These are phyloP conservation scores for Mycena citricolor DNA, from an alignment of 1,284 basidiomycete genomes.

Conservation along the genomic window DNA sequence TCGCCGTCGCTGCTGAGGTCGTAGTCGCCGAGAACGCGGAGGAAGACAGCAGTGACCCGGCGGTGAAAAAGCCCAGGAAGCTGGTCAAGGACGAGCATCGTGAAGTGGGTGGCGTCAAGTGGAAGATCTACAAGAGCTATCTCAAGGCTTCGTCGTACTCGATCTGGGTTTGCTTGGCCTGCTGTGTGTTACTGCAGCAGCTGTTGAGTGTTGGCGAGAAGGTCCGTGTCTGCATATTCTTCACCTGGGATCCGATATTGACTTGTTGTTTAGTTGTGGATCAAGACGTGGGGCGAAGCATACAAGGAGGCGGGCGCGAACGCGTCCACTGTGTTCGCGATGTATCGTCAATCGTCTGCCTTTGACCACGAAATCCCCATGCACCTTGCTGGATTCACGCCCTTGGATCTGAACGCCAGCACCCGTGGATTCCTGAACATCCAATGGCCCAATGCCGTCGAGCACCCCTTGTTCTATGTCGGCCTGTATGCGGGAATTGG, in stretches of 20 bases:
- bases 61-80: conserved; percentile 55
- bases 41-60: neutral
- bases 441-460: conserved; percentile 40
- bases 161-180: conserved; percentile 53
- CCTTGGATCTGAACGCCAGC: conserved; percentile 27
- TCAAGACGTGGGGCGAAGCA: conserved; percentile 60
- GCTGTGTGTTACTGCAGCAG: conserved; percentile 51
- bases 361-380: conserved; percentile 39
- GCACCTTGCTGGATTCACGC: conserved; percentile 32
- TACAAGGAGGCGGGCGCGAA: conserved; percentile 36
- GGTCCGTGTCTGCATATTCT: conserved; percentile 68
- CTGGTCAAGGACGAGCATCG: conserved; percentile 70
- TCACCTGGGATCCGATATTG: neutral
- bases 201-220: conserved; percentile 57
- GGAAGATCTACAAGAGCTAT: conserved; percentile 77
- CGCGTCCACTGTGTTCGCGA: conserved; percentile 26
- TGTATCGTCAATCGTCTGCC: conserved; percentile 34
- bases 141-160: conserved; percentile 52
- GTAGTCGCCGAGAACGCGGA: conserved; percentile 3
- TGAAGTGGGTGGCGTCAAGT: conserved; percentile 74
- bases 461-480: conserved; percentile 22
- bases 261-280: neutral
- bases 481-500: conserved; percentile 20
- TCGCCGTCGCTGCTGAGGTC: conserved; percentile 1
- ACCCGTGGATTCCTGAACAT: conserved; percentile 28